A percentile compares a stretch with the other conserved stretches of the same genome.
Evolutionary conservation across 352 stramenopile species (phyloP).

Genomic region (Pythium phragmitis): DNA sequence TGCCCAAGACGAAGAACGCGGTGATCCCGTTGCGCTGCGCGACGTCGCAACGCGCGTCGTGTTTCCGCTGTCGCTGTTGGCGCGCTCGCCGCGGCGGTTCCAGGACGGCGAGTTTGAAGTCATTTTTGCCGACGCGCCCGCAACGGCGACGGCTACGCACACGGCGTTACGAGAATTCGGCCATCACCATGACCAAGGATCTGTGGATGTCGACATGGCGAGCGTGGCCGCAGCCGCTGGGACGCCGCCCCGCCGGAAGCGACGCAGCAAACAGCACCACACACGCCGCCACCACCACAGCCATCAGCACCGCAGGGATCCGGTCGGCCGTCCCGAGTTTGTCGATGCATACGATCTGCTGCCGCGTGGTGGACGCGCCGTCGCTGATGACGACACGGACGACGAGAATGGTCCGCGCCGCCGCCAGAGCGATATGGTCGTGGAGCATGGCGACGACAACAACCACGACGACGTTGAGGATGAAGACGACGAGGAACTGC

Average conservation of each 20-base stretch:
- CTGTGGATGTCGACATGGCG: background rate
- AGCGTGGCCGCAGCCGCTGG: background rate
- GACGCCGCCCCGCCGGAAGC: slow-evolving; percentile 11
- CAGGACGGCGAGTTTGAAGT: slow-evolving; percentile 45
- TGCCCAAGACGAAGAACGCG: background rate
- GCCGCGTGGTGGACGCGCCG: slow-evolving; percentile 4
- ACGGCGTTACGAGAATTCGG: background rate
- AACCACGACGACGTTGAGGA: slow-evolving; percentile 24
- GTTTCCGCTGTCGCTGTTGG: slow-evolving; percentile 72
- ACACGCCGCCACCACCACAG: slow-evolving; percentile 9
- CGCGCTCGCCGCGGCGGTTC: slow-evolving; percentile 52
- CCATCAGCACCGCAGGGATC: slow-evolving; percentile 15
- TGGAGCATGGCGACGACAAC: slow-evolving; percentile 26
- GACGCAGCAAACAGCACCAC: slow-evolving; percentile 5
- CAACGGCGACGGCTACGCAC: background rate
- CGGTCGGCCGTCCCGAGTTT: slow-evolving; percentile 23
- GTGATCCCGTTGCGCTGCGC: slow-evolving; percentile 30
- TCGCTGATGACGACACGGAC: slow-evolving; percentile 13
- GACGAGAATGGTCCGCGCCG: slow-evolving; percentile 12
- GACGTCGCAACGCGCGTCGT: slow-evolving; percentile 39
- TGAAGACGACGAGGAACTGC: slow-evolving; percentile 40
- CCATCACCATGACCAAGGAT: background rate
- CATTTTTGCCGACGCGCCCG: slow-evolving; percentile 20
- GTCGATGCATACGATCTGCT: slow-evolving; percentile 28
- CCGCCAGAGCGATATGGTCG: slow-evolving; percentile 24